Conservation (phyloP, 768 basidiomycete species). For the Chlorophyllum brunneum region DNA sequence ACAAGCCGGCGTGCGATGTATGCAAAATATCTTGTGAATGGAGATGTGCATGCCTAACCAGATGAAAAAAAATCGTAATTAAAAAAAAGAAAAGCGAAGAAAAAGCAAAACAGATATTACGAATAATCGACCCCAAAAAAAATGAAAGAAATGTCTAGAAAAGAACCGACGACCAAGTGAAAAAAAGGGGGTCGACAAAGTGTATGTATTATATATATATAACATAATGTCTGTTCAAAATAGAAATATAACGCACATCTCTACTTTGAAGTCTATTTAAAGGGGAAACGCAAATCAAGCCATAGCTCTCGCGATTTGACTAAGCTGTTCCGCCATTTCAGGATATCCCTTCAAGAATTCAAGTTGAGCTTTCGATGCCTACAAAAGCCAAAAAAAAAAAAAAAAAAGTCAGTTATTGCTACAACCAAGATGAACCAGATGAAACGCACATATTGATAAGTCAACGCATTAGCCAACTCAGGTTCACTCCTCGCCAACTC, state of each 20-base stretch:
- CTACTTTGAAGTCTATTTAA: background rate
- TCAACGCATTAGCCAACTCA: conserved; percentile 76
- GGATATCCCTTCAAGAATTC: conserved; percentile 85
- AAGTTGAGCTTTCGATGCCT: conserved; percentile 82
- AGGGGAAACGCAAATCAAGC: background rate
- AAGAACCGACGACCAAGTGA: too few species aligned
- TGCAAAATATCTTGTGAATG: conserved; percentile 9
- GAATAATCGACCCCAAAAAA: too few species aligned
- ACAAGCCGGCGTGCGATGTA: background rate
- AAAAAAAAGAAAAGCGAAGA: background rate
- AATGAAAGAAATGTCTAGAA: too few species aligned
- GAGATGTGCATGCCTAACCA: background rate
- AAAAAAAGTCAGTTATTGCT: conserved; percentile 1
- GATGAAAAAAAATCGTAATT: background rate
- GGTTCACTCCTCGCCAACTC: conserved; percentile 88
- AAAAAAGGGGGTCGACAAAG: too few species aligned
- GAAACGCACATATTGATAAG: conserved; percentile 70
- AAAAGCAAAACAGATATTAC: background rate
- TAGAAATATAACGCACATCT: too few species aligned
- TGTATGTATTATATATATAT: too few species aligned
- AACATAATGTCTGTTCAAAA: too few species aligned
- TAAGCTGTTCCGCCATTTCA: conserved; percentile 70
- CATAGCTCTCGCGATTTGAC: conserved; percentile 33
- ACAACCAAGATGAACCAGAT: conserved; percentile 1
- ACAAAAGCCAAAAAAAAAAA: conserved; percentile 17